These are phyloP conservation scores for Dichotomocladium elegans DNA, from an alignment of 371 early-diverging fungal species.

Conservation along the genomic window DNA sequence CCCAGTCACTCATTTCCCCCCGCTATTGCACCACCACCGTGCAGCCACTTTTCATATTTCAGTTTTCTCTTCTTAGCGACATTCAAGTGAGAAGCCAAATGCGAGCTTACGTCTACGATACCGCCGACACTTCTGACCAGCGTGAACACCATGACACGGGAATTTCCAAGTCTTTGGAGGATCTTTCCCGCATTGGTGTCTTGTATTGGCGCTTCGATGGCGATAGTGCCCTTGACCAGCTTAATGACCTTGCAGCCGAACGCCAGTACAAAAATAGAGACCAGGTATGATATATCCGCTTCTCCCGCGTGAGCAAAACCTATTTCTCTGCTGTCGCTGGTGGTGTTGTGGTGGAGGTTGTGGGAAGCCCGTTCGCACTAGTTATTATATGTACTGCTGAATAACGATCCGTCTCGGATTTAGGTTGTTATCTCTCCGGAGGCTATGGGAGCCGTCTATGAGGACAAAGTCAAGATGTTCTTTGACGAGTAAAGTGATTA, in stretches of 20 bases:
- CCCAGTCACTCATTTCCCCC: too few species aligned
- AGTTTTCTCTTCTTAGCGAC: not conserved
- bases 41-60: slow-evolving; percentile 1
- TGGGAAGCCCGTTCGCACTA: too few species aligned
- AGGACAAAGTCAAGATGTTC: slow-evolving; percentile 89
- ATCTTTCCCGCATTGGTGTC: slow-evolving; percentile 69
- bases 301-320: not conserved
- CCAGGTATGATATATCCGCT: slow-evolving; percentile 43
- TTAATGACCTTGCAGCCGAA: slow-evolving; percentile 70
- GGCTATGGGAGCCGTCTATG: slow-evolving; percentile 75
- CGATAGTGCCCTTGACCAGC: slow-evolving; percentile 45
- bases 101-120: slow-evolving; percentile 72
- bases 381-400: not conserved
- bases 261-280: slow-evolving; percentile 90
- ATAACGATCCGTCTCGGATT: too few species aligned
- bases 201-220: slow-evolving; percentile 70
- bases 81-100: slow-evolving; percentile 38
- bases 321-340: too few species aligned
- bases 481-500: slow-evolving; percentile 71
- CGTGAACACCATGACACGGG: slow-evolving; percentile 74
- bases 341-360: too few species aligned
- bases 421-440: slow-evolving; percentile 67
- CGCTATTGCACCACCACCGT: not conserved
- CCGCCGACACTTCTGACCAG: slow-evolving; percentile 43
- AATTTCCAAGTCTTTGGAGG: slow-evolving; percentile 53